Conservation (phyloP, 768 basidiomycete species). For the Rhizopogon sp. region DNA sequence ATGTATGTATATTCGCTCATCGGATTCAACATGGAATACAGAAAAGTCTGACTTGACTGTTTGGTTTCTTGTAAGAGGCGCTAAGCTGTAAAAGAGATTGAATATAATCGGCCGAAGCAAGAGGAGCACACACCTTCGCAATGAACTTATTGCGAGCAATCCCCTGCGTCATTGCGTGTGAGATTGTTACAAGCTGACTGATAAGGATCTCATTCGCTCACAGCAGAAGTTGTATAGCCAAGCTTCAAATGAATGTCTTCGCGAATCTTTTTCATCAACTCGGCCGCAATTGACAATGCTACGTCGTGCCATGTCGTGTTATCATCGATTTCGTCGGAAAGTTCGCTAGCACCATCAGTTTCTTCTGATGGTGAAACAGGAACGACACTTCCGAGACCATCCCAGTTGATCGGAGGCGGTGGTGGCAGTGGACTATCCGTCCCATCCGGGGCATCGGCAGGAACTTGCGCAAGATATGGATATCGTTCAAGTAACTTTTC, state of each 20-base stretch:
- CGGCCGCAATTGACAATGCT: constrained; percentile 83
- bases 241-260: constrained; percentile 61
- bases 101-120: neutral
- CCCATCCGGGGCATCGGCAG: constrained; percentile 62
- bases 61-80: constrained; percentile 89
- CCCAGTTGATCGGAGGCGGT: constrained; percentile 64
- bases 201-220: constrained; percentile 30
- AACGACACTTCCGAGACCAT: constrained; percentile 53
- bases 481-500: constrained; percentile 67
- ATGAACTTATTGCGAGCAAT: constrained; percentile 92
- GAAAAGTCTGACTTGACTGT: constrained; percentile 57
- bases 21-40: neutral
- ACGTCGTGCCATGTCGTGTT: constrained; percentile 85
- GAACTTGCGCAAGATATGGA: constrained; percentile 70
- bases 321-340: constrained; percentile 25
- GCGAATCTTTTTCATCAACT: constrained; percentile 75
- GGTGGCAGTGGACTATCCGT: constrained; percentile 74
- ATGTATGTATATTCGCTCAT: constrained; percentile 2
- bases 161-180: constrained; percentile 43
- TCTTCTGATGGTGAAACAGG: constrained; percentile 39
- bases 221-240: constrained; percentile 93
- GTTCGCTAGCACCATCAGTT: constrained; percentile 13
- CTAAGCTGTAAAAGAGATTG: constrained; percentile 48
- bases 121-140: constrained; percentile 61
- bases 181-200: neutral